Percentiles rank a stretch among this genome's conserved stretches.
Evolutionary conservation across 2,329 filamentous ascomycete genomes (phyloP).

Genomic region (Aspergillus sp.): DNA sequence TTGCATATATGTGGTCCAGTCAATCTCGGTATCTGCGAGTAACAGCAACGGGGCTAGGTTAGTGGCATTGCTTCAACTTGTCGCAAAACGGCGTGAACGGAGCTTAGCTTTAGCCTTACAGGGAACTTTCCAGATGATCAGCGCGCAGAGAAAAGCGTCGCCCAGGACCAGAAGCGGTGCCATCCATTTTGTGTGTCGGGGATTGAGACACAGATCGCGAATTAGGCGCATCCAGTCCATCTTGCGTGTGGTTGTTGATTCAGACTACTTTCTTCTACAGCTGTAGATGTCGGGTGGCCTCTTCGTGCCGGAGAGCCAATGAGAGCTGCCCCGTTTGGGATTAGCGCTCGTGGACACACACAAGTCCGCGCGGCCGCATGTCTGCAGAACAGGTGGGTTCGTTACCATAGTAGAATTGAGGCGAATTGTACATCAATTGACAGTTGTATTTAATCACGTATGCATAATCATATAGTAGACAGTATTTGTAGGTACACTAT

Average conservation of each 20-base stretch:
- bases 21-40: slow-evolving; percentile 86
- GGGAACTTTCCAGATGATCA: slow-evolving; percentile 78
- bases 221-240: slow-evolving; percentile 40
- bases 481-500: slow-evolving; percentile 16
- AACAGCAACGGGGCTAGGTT: slow-evolving; percentile 23
- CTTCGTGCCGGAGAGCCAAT: slow-evolving; percentile 17
- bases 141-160: slow-evolving; percentile 70
- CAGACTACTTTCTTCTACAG: background rate
- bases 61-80: background rate
- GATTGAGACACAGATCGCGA: slow-evolving; percentile 53
- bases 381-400: background rate
- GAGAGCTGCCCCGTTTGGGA: slow-evolving; percentile 21
- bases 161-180: slow-evolving; percentile 66
- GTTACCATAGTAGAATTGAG: background rate
- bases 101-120: slow-evolving; percentile 59
- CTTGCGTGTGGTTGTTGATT: slow-evolving; percentile 8
- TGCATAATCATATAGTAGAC: background rate
- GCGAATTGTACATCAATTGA: background rate
- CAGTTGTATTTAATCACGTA: background rate
- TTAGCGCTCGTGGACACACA: slow-evolving; percentile 18
- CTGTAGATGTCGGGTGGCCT: slow-evolving; percentile 15
- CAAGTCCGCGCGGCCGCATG: slow-evolving; percentile 1
- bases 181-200: slow-evolving; percentile 63
- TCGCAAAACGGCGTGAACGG: slow-evolving; percentile 10
- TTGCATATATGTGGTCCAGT: slow-evolving; percentile 97